A percentile compares a stretch with the other conserved stretches of the same genome.
Conservation (phyloP, 2,329 filamentous ascomycete species). For the Ophiostoma australiae region DNA sequence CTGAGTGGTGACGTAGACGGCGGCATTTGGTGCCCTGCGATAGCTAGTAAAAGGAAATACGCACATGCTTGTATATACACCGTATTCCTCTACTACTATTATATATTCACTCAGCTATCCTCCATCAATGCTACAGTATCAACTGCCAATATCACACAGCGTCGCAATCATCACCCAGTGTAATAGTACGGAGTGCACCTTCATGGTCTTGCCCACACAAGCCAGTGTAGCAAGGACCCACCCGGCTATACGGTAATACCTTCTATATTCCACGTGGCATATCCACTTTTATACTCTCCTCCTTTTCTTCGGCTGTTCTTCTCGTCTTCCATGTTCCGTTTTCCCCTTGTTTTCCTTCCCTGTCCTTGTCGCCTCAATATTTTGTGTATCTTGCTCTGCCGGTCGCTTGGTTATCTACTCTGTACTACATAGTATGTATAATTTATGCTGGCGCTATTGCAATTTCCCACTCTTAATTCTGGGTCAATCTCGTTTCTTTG, state of each 20-base stretch:
- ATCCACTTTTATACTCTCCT: neutral
- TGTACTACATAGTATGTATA: neutral
- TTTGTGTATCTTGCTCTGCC: neutral
- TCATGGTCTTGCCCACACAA: neutral
- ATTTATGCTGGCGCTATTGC: neutral
- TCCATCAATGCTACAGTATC: too few species aligned
- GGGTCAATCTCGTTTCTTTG: neutral
- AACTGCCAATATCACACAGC: too few species aligned
- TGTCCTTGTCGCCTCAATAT: neutral
- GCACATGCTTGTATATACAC: too few species aligned
- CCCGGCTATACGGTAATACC: neutral
- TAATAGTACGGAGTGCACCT: neutral
- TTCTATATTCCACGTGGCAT: neutral
- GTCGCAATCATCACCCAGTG: neutral
- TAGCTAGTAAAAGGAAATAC: too few species aligned
- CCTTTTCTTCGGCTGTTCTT: neutral
- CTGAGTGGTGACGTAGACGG: neutral
- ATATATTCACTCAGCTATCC: too few species aligned
- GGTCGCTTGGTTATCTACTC: too few species aligned
- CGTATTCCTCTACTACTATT: too few species aligned
- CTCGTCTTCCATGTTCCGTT: neutral
- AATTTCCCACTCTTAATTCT: conserved; percentile 5
- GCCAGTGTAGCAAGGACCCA: neutral
- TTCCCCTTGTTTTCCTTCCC: too few species aligned
- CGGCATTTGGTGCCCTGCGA: too few species aligned